Base-by-base conservation (phyloP, 805 yeast species). In the Suhomyces sp. region DNA sequence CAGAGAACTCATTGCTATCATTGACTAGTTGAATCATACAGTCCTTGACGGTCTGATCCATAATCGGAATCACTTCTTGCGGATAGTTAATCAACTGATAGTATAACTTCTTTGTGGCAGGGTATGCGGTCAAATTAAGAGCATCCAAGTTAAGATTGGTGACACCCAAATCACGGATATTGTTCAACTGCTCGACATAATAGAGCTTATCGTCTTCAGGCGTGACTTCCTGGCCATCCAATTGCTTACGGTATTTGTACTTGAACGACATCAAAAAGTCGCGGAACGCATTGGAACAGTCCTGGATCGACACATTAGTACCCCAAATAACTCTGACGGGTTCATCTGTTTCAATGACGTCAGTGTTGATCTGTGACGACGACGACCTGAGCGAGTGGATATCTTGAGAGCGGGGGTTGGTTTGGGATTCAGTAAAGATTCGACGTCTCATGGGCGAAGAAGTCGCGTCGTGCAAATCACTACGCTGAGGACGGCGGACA, bases 241-340 rank as follows among this genome's bases (percentile, higher is more conserved):
- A 65, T 6, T 65, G 63, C 59, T 81, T 82, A 54, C 97, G 79
- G 68, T 88, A 84, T 62, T 85, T 87, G 71, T 80, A 73, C 65
- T 90, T 88, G 76, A 91, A 94, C 22, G 86, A 82, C 85, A 87
- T 85, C 60, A 94, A 72, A 59, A 94, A 94, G 57, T 85, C 85
- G 57, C 96, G 78, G 72, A 94, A 93, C 47, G 81, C 79, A 58
- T 83, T 86, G 37, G 88, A 80, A 60, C 94, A 86, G 63, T 94
- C 97, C 63, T 84, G 89, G 63, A 94, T 92, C 46, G 96, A 87
- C 24, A 94, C 97, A 64, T 93, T 91, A 1, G 99, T 94, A 70
- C 99, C 99, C 99, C 99, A 94, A 63, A 94, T 93, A 49, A 94
- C 96, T 62, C 96, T 81, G 21, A 85, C 83, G 0, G 96, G 96